A percentile compares a stretch with the other conserved stretches of the same genome.
Conservation (phyloP, 2,329 filamentous ascomycete genomes). For the Cadophora sp. region DNA sequence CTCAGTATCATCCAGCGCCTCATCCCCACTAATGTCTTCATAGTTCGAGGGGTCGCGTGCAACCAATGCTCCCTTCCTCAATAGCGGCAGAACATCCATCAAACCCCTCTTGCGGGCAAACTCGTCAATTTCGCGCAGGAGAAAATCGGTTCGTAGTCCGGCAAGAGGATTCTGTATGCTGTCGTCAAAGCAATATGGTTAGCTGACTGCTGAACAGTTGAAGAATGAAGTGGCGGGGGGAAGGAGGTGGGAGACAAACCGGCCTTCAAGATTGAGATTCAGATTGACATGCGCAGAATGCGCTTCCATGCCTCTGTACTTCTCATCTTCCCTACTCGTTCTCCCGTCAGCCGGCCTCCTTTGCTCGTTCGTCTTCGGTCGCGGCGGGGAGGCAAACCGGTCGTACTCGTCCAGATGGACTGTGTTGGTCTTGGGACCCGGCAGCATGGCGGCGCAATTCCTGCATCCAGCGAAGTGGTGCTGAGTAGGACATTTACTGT, state of each 20-base stretch:
- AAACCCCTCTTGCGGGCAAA: constrained; percentile 68
- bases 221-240: background rate
- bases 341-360: constrained; percentile 3
- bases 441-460: background rate
- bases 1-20: constrained; percentile 65
- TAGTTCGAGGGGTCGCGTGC: constrained; percentile 72
- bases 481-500: background rate
- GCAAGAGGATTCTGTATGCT: constrained; percentile 63
- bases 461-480: constrained; percentile 5
- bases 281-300: constrained; percentile 31
- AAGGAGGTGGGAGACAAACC: constrained; percentile 28
- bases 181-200: background rate
- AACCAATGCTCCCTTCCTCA: constrained; percentile 75
- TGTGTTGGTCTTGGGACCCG: constrained; percentile 11
- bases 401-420: constrained; percentile 7
- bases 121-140: constrained; percentile 60
- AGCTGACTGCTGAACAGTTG: constrained; percentile 4
- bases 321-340: constrained; percentile 4
- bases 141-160: constrained; percentile 57
- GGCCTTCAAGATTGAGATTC: constrained; percentile 35
- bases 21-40: constrained; percentile 62
- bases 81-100: constrained; percentile 59
- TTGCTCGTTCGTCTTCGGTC: background rate
- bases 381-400: constrained; percentile 1
- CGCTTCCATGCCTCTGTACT: constrained; percentile 6